Conservation (phyloP, 2,329 filamentous ascomycete species). For the Alternaria sp. region DNA sequence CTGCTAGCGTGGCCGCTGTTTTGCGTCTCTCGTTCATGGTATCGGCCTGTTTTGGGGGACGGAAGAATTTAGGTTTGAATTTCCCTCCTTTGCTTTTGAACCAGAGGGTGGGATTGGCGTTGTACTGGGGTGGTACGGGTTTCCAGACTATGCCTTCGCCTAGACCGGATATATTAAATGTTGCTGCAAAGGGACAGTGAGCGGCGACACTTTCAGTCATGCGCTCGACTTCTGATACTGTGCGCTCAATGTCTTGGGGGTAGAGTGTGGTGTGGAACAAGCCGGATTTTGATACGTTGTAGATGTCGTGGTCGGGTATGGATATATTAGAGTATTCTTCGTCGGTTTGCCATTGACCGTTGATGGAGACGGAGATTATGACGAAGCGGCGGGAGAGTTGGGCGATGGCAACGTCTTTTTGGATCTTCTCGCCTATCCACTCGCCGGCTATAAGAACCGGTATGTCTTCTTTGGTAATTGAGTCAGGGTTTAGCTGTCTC, state of each 20-base stretch:
- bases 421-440: conserved; percentile 42
- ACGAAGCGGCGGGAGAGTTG: conserved; percentile 39
- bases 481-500: conserved; percentile 27
- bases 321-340: not conserved
- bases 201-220: conserved; percentile 4
- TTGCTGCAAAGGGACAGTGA: conserved; percentile 1
- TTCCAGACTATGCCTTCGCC: conserved; percentile 12
- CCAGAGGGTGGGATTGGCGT: not conserved
- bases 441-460: conserved; percentile 43
- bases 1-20: conserved; percentile 23
- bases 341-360: conserved; percentile 37
- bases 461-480: conserved; percentile 6
- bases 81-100: conserved; percentile 27
- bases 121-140: not conserved
- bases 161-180: not conserved
- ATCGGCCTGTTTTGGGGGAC: conserved; percentile 26
- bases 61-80: conserved; percentile 38
- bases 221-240: not conserved
- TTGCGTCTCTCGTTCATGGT: conserved; percentile 21
- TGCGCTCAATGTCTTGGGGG: not conserved
- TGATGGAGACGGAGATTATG: conserved; percentile 40
- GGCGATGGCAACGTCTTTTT: conserved; percentile 33
- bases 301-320: not conserved
- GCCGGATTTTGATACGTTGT: not conserved
- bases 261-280: not conserved